Conservation (phyloP, 805 yeast species). For the Yamadazyma paraphyllophila region DNA sequence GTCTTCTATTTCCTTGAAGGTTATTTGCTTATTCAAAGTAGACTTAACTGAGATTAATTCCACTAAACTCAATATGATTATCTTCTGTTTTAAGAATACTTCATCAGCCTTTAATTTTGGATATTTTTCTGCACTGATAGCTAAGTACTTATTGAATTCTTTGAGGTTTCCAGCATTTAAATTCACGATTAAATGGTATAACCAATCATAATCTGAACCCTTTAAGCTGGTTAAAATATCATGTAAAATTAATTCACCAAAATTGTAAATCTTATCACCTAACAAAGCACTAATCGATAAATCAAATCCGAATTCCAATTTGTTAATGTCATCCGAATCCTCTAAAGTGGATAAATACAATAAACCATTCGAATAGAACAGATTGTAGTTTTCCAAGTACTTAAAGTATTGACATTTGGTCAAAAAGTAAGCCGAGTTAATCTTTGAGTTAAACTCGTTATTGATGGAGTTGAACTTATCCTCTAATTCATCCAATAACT, state of each 20-base stretch:
- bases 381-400: slow-evolving; percentile 72
- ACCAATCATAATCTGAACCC: slow-evolving; percentile 56
- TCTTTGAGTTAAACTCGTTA: slow-evolving; percentile 43
- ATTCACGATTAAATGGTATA: slow-evolving; percentile 64
- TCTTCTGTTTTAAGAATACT: slow-evolving; percentile 79
- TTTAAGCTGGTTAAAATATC: slow-evolving; percentile 62
- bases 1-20: slow-evolving; percentile 68
- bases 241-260: slow-evolving; percentile 91
- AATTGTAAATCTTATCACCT: slow-evolving; percentile 91
- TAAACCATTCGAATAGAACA: slow-evolving; percentile 77
- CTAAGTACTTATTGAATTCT: slow-evolving; percentile 53
- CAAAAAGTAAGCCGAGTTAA: slow-evolving; percentile 81
- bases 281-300: slow-evolving; percentile 81
- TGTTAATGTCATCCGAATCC: slow-evolving; percentile 36
- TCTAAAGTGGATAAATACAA: slow-evolving; percentile 60
- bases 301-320: slow-evolving; percentile 59
- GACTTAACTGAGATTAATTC: slow-evolving; percentile 81
- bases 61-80: slow-evolving; percentile 86
- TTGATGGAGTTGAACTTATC: slow-evolving; percentile 31
- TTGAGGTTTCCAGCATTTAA: slow-evolving; percentile 77
- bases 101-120: slow-evolving; percentile 60
- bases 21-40: slow-evolving; percentile 67
- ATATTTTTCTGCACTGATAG: slow-evolving; percentile 35
- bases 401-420: slow-evolving; percentile 76
- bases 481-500: slow-evolving; percentile 60